Evolutionary conservation across 768 basidiomycete genomes (phyloP).

Genomic region (Leucocoprinus sp.): DNA sequence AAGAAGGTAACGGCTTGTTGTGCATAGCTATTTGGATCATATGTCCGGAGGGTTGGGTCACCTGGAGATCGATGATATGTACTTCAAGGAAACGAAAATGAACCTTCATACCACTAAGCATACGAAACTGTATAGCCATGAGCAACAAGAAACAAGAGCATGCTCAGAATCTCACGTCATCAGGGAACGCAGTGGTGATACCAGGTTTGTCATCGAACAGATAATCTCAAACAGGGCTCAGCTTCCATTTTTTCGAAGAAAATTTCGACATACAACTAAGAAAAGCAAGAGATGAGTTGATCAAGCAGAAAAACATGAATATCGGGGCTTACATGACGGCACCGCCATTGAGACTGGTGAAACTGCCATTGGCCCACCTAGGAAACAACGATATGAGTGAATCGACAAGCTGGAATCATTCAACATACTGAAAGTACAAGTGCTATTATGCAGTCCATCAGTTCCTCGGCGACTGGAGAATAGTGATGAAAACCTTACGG

Average conservation of each 20-base stretch:
- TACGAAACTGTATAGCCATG: slow-evolving; percentile 34
- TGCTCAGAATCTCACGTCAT: slow-evolving; percentile 31
- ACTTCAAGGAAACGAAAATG: background rate
- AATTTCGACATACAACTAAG: slow-evolving; percentile 22
- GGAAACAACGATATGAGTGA: background rate
- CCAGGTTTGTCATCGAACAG: slow-evolving; percentile 38
- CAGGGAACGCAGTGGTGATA: slow-evolving; percentile 44
- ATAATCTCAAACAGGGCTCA: slow-evolving; percentile 29
- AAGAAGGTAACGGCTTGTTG: slow-evolving; percentile 42
- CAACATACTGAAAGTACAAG: slow-evolving; percentile 42
- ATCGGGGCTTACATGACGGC: slow-evolving; percentile 32
- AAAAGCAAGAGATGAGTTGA: slow-evolving; percentile 5
- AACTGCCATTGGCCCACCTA: slow-evolving; percentile 41
- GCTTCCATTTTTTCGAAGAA: background rate
- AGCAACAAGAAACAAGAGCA: slow-evolving; percentile 8
- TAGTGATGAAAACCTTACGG: slow-evolving; percentile 24
- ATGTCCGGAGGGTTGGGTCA: slow-evolving; percentile 36
- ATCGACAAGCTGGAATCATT: no score
- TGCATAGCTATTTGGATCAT: slow-evolving; percentile 33
- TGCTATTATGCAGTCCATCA: slow-evolving; percentile 22
- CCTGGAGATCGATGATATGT: slow-evolving; percentile 19
- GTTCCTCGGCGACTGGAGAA: background rate
- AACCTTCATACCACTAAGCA: slow-evolving; percentile 35
- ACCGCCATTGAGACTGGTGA: slow-evolving; percentile 33
- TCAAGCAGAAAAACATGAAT: background rate